These are phyloP conservation scores for Hypoxylon sp. DNA, from an alignment of 2,329 filamentous ascomycete genomes.

Conservation along the genomic window DNA sequence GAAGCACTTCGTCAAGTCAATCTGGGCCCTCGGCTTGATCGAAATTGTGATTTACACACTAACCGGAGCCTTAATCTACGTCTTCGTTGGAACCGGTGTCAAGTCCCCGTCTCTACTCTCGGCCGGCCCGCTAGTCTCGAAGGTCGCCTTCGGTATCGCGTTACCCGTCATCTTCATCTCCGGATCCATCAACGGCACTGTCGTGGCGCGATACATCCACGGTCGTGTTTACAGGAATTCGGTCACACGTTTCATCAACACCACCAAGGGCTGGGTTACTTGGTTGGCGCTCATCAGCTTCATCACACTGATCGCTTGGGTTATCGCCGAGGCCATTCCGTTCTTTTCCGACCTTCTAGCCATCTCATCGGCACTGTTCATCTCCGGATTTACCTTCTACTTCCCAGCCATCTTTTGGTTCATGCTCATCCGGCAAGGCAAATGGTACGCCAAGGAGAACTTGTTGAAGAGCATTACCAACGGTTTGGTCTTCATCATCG, in stretches of 20 bases:
- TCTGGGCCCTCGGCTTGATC: constrained; percentile 68
- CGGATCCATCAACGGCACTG: constrained; percentile 74
- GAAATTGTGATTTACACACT: constrained; percentile 72
- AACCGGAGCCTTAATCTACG: constrained; percentile 73
- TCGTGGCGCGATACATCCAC: constrained; percentile 61
- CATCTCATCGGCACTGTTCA: constrained; percentile 65
- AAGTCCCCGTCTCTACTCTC: constrained; percentile 73
- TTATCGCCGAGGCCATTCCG: constrained; percentile 81
- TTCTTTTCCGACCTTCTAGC: constrained; percentile 79
- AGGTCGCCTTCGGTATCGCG: constrained; percentile 74
- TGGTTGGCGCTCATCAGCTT: constrained; percentile 72
- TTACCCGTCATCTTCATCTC: constrained; percentile 75
- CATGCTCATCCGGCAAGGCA: constrained; percentile 53
- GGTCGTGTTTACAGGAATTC: constrained; percentile 54
- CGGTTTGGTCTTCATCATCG: constrained; percentile 51
- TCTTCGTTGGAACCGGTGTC: constrained; percentile 70
- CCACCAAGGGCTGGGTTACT: constrained; percentile 53
- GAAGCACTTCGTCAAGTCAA: constrained; percentile 56
- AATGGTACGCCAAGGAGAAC: constrained; percentile 51
- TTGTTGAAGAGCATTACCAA: constrained; percentile 47
- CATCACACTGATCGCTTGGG: constrained; percentile 75
- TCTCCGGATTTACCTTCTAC: constrained; percentile 63
- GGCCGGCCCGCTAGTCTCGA: constrained; percentile 66
- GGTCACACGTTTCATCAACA: constrained; percentile 55
- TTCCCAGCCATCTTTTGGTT: constrained; percentile 57